Conservation (phyloP, 2,329 filamentous ascomycete genomes). For the Seiridium cupressi region DNA sequence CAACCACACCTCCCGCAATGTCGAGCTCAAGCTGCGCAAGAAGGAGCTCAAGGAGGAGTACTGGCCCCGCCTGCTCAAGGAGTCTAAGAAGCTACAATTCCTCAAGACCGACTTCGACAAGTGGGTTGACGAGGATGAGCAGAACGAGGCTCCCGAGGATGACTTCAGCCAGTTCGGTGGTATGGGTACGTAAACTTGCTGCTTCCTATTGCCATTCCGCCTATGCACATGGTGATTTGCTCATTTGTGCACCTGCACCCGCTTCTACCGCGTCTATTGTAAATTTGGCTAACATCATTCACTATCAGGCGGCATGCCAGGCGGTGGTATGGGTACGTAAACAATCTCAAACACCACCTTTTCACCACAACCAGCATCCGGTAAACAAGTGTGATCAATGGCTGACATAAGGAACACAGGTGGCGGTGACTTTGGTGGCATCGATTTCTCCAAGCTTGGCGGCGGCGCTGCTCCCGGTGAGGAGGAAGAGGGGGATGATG, state of each 20-base stretch:
- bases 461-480: conserved; percentile 50
- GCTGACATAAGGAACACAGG: conserved; percentile 19
- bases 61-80: conserved; percentile 95
- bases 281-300: conserved; percentile 12
- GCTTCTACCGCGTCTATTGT: not conserved
- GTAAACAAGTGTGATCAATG: not conserved
- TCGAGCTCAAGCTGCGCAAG: conserved; percentile 92
- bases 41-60: conserved; percentile 93
- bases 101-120: conserved; percentile 99
- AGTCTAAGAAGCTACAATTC: conserved; percentile 86
- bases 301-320: conserved; percentile 49
- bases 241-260: not conserved
- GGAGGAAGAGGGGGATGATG: conserved; percentile 45
- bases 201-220: not conserved
- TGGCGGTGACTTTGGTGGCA: conserved; percentile 76
- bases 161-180: conserved; percentile 69
- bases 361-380: no score
- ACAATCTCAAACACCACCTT: not conserved
- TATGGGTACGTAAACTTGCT: conserved; percentile 51
- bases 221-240: not conserved
- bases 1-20: conserved; percentile 82
- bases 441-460: conserved; percentile 91
- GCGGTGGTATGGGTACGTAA: conserved; percentile 16
- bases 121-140: conserved; percentile 99
- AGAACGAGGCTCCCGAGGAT: conserved; percentile 83